Conservation (phyloP, 2,329 filamentous ascomycete species). For the Botrytis fragariae region DNA sequence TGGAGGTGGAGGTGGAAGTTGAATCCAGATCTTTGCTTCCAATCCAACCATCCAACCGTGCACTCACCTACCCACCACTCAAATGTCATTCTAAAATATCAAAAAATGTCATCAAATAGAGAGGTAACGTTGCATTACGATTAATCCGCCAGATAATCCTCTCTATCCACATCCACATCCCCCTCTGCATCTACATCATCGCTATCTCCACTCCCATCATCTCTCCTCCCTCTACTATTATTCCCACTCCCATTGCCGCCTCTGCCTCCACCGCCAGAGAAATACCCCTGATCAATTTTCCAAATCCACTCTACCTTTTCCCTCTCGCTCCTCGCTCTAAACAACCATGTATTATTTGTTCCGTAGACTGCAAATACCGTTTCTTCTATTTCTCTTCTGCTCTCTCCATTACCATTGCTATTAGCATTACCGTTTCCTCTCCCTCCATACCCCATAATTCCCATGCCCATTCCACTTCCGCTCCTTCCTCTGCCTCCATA, state of each 20-base stretch:
- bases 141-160: conserved; percentile 12
- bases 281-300: conserved; percentile 72
- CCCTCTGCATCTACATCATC: background rate
- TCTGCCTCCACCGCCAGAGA: conserved; percentile 28
- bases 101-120: background rate
- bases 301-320: conserved; percentile 98
- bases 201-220: conserved; percentile 1
- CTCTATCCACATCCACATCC: conserved; percentile 5
- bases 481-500: background rate
- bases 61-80: too few species aligned
- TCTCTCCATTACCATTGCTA: conserved; percentile 34
- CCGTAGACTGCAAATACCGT: conserved; percentile 90
- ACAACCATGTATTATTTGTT: conserved; percentile 91
- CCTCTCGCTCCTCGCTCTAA: conserved; percentile 81
- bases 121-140: background rate
- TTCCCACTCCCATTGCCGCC: background rate
- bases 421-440: background rate
- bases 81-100: too few species aligned
- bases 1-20: too few species aligned
- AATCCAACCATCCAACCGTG: too few species aligned
- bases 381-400: conserved; percentile 34
- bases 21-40: too few species aligned
- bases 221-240: background rate
- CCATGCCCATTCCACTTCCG: conserved; percentile 4
- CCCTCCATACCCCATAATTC: conserved; percentile 5